phyloP scores from a whole-genome alignment of 73 alveolate genomes.

The Halteria grandinella region DNA sequence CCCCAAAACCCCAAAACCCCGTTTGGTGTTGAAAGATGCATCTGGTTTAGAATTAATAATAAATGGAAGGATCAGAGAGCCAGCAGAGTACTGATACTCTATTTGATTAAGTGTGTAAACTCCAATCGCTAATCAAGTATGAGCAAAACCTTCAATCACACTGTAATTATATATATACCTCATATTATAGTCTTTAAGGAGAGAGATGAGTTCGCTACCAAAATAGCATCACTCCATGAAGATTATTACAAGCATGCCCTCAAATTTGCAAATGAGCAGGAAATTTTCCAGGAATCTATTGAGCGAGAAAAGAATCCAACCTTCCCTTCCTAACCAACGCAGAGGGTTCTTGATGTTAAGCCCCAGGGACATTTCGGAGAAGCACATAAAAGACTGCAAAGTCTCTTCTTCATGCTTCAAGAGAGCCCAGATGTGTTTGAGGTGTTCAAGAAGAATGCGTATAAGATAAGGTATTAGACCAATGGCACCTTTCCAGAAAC shows the following conservation, averaged over 20 bases:
- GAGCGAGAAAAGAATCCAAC: neutral
- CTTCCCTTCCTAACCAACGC: neutral
- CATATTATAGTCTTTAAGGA: conserved; percentile 13
- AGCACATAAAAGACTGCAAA: conserved; percentile 16
- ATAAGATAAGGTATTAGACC: neutral
- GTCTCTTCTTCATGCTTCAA: conserved; percentile 29
- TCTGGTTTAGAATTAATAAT: no score
- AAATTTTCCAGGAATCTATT: conserved; percentile 8
- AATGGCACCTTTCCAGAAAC: conserved; percentile 27
- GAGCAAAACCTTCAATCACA: conserved; percentile 17
- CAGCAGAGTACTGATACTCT: conserved; percentile 18
- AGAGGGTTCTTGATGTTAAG: conserved; percentile 8
- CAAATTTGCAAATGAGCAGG: conserved; percentile 12
- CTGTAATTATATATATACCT: neutral
- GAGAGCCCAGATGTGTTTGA: conserved; percentile 41
- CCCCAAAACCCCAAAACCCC: no score
- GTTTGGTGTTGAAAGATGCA: no score
- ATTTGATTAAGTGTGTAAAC: conserved; percentile 37
- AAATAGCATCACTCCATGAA: conserved; percentile 13
- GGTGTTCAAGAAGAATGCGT: conserved; percentile 20
- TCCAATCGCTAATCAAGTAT: conserved; percentile 19
- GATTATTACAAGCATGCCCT: conserved; percentile 12
- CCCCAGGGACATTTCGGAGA: conserved; percentile 45
- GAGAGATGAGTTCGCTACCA: conserved; percentile 15
- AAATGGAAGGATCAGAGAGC: conserved; percentile 26